Evolutionary conservation across 768 basidiomycete genomes (phyloP), one percentile per base, ranked within the genome.

Genomic region (Pleurotus platypus): DNA sequence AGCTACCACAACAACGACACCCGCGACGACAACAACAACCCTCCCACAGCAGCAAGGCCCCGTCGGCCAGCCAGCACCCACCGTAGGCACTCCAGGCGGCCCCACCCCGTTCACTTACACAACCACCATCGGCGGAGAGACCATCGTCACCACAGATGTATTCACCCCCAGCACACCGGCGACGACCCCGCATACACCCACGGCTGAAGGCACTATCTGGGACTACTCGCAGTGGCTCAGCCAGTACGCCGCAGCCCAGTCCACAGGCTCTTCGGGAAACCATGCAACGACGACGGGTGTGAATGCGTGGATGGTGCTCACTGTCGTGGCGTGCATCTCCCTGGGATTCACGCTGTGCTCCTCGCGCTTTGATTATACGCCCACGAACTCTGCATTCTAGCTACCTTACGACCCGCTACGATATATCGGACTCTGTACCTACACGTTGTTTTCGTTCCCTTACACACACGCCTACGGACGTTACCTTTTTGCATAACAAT

Each of bases 81-180:
- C 69, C 22, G 69, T 67, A 2, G 67, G 61, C 18, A 64, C 69
- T 2, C 72, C 81, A 30, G 76, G 77, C 5, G 81, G 76, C 2
- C 75, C 76, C 26, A 83, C 78, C 0, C 79, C 79, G 0, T 84
- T 73, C 63, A 67, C 67, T 1, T 83, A 82, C 60, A 82, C 80
- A 27, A 84, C 82, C 0, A 71, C 76, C 38, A 61, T 78, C 24
- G 62, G 66, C 53, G 76, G 76, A 24, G 71, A 68, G 22, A 46
- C 43, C 20, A 11, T 24, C 46, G n/a, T 58, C 18, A 47, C 49
- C 48, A 46, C 58, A 53, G 39, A 61, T 48, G 37, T 54, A 22
- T 56, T 56, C 24, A 56, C 55, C 7, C 55, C 55, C 12, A 61
- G 49, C 12, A 55, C 60, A 2, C 38, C 55, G 8, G 47, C 60